A percentile compares a stretch with the other conserved stretches of the same genome.
Conservation (phyloP, 768 basidiomycete genomes). For the Boletus reticuloceps region DNA sequence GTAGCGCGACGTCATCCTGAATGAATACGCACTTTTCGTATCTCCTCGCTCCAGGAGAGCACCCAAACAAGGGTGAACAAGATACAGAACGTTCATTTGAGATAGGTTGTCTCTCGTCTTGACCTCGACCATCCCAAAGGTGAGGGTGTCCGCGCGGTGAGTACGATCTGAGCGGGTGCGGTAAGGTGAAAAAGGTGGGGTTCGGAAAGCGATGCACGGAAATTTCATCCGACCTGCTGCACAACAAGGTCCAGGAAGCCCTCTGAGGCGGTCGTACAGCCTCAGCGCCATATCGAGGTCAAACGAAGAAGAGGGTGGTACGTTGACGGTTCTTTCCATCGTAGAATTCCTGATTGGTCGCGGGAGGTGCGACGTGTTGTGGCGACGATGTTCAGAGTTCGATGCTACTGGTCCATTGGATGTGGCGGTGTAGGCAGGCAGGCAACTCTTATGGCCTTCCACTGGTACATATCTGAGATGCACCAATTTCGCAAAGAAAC, state of each 20-base stretch:
- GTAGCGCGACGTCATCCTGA: no score
- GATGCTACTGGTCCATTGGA: not conserved
- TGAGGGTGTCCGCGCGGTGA: not conserved
- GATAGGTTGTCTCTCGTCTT: not conserved
- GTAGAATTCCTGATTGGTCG: not conserved
- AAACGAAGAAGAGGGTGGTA: not conserved
- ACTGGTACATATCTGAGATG: not conserved
- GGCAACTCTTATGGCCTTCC: not conserved
- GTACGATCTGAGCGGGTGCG: not conserved
- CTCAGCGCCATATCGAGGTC: not conserved
- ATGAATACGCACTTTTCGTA: no score
- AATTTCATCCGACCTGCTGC: constrained; percentile 2
- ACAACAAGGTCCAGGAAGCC: not conserved
- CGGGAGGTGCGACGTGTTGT: not conserved
- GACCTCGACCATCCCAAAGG: not conserved
- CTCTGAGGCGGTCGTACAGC: not conserved
- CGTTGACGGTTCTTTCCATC: not conserved
- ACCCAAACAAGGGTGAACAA: not conserved
- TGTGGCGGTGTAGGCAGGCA: not conserved
- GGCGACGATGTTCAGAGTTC: no score
- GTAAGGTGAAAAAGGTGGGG: not conserved
- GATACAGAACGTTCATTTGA: not conserved
- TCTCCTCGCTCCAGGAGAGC: not conserved
- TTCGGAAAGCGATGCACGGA: constrained; percentile 1
- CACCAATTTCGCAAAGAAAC: not conserved